These are phyloP conservation scores for Spirogloea muscicola DNA, from an alignment of 139 green algal species.

Conservation along the genomic window DNA sequence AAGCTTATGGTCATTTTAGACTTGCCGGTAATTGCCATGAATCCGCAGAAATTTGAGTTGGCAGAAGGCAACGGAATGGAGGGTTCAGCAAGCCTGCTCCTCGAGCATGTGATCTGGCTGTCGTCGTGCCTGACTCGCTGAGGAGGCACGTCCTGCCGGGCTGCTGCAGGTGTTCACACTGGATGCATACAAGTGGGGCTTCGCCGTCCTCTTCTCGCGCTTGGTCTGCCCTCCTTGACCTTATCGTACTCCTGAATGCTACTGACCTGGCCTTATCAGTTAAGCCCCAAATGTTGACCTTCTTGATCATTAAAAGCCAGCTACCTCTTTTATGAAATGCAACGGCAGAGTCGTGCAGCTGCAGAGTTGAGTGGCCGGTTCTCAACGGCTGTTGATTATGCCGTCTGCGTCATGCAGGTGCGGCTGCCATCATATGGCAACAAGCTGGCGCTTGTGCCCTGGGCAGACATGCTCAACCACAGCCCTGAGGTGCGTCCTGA, in stretches of 20 bases:
- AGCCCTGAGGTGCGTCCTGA: constrained; percentile 32
- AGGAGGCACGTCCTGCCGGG: constrained; percentile 39
- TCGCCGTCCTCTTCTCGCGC: constrained; percentile 64
- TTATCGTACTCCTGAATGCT: background rate
- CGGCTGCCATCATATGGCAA: constrained; percentile 45
- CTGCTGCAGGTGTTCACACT: constrained; percentile 34
- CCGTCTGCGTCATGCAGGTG: constrained; percentile 10
- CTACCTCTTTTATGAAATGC: background rate
- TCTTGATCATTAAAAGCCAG: background rate
- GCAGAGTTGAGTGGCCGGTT: background rate
- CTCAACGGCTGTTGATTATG: background rate
- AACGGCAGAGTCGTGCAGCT: background rate
- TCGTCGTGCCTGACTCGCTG: background rate
- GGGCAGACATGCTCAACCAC: constrained; percentile 68
- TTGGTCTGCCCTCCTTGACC: constrained; percentile 20
- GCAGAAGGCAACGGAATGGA: background rate
- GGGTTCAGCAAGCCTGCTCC: background rate
- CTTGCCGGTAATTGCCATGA: no score
- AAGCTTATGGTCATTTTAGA: no score
- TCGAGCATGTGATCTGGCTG: background rate
- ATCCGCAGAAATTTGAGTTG: background rate
- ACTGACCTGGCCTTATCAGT: background rate
- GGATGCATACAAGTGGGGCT: constrained; percentile 47
- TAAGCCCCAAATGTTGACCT: background rate
- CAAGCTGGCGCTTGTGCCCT: constrained; percentile 59